Conservation (phyloP, 2,329 filamentous ascomycete genomes). For the Arthrobotrys iridis region DNA sequence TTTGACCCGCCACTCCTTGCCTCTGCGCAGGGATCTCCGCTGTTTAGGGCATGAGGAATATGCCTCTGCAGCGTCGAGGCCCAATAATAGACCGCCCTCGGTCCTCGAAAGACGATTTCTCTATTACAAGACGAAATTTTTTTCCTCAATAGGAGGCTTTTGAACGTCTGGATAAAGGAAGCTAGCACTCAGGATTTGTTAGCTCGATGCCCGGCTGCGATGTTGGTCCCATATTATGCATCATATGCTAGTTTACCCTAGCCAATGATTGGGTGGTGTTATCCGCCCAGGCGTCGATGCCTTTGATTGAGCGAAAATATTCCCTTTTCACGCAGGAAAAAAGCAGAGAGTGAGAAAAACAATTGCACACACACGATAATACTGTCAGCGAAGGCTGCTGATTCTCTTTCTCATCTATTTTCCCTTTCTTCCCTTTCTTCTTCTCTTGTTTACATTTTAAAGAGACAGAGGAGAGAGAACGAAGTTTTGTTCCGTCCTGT, state of each 20-base stretch:
- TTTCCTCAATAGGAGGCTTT: conserved; percentile 5
- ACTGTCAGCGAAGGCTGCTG: background rate
- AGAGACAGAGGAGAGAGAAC: conserved; percentile 14
- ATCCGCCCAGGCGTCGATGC: conserved; percentile 42
- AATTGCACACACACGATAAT: conserved; percentile 3
- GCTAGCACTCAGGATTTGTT: conserved; percentile 21
- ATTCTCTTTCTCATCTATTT: conserved; percentile 1
- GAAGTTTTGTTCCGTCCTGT: conserved; percentile 25
- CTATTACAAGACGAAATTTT: conserved; percentile 4
- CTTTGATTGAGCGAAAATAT: conserved; percentile 12
- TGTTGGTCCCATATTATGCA: conserved; percentile 28
- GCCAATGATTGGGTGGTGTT: conserved; percentile 45
- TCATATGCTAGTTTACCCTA: conserved; percentile 26
- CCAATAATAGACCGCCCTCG: conserved; percentile 31
- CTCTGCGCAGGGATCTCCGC: conserved; percentile 30
- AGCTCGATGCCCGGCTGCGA: conserved; percentile 49
- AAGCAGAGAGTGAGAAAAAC: background rate
- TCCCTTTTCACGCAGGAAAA: conserved; percentile 15
- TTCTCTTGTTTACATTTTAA: background rate
- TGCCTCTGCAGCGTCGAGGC: conserved; percentile 20
- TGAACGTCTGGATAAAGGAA: conserved; percentile 9
- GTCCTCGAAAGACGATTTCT: conserved; percentile 19
- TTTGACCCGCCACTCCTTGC: conserved; percentile 42
- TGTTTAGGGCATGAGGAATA: conserved; percentile 42
- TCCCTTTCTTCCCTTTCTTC: conserved; percentile 2